Base-by-base conservation (phyloP, 1,284 basidiomycete species). In the Ganoderma resinaceum region DNA sequence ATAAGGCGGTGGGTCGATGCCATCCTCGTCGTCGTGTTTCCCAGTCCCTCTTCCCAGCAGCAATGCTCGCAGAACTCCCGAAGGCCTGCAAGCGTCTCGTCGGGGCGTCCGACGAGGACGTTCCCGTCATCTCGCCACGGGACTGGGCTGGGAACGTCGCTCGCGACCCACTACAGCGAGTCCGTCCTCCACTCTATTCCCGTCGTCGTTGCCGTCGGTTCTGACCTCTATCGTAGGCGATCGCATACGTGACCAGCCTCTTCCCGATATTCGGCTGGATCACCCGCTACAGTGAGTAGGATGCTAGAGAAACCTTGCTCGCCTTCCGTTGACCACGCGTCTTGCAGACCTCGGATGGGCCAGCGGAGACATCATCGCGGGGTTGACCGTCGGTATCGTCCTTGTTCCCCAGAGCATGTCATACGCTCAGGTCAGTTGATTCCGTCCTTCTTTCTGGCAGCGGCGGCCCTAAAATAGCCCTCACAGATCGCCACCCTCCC, bases 351-450 rank as follows among this genome's bases (percentile, higher is more conserved):
- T 88, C 52, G 88, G 87, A 53, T 94, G 92, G 92, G 76, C 89
- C 5, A 85, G 85, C 31, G 91, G 95, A 55, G 95, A 97, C 80
- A 74, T 97, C 38, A 90, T 97, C 72, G 95, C 95, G 62, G 92
- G 95, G 62, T 80, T 97, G 62, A 97, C 95, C 0, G 95, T 97
- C 69, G 95, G 95, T 42, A 90, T 96, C 75, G 95, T 97, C 1
- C 82, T 96, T 23, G 94, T 97, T 11, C 95, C 95, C 0, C 95
- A 97, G 78, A 84, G 89, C 71, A 93, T 93, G 92, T 93, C 91
- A 1, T 93, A 93, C 75, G 92, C 92, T 37, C 82, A 85, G 80
- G 90, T 90, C 76, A 14, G 67, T 40, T 14, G n/a, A 5, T 40
- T 35, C 7, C 14, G 18, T 23, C 43, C 6, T 37, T 55, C 60